These are phyloP conservation scores for Uronychia setigera DNA, from an alignment of 73 alveolate species.

Conservation along the genomic window DNA sequence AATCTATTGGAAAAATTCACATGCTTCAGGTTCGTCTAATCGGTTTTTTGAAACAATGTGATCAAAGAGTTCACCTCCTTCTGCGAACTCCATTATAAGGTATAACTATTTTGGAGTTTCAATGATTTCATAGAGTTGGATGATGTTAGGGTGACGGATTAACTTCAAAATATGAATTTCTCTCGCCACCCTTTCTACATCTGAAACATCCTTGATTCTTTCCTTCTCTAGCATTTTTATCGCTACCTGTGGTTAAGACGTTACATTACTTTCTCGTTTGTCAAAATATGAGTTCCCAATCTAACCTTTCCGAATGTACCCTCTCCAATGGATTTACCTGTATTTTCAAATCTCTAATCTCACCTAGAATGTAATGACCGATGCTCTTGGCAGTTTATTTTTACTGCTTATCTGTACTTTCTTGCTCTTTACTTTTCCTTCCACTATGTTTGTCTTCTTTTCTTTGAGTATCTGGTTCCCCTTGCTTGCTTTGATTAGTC, in stretches of 20 bases:
- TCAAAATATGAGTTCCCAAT: conserved; percentile 68
- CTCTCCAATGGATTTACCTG: conserved; percentile 45
- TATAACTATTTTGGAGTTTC: conserved; percentile 83
- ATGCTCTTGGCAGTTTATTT: conserved; percentile 1
- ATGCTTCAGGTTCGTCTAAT: conserved; percentile 71
- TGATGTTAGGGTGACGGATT: conserved; percentile 78
- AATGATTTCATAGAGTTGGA: conserved; percentile 82
- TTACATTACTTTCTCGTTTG: conserved; percentile 69
- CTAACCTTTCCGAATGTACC: conserved; percentile 81
- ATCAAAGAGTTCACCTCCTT: conserved; percentile 76
- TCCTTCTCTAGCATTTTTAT: conserved; percentile 64
- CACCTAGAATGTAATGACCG: conserved; percentile 30
- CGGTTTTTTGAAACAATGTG: conserved; percentile 62
- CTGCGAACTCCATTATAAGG: conserved; percentile 79
- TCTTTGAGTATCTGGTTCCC: too few relatives aligned
- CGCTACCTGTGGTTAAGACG: conserved; percentile 78
- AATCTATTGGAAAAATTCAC: conserved; percentile 70
- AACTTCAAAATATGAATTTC: conserved; percentile 78
- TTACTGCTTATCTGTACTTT: background rate
- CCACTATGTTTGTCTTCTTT: background rate
- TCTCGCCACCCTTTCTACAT: conserved; percentile 72
- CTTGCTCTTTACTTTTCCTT: background rate
- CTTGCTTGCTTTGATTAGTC: background rate
- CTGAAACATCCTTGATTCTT: conserved; percentile 71
- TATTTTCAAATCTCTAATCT: too few relatives aligned